phyloP scores from a whole-genome alignment of 2,329 filamentous ascomycete species.

The Nothophaeocryptopus gaeumannii region DNA sequence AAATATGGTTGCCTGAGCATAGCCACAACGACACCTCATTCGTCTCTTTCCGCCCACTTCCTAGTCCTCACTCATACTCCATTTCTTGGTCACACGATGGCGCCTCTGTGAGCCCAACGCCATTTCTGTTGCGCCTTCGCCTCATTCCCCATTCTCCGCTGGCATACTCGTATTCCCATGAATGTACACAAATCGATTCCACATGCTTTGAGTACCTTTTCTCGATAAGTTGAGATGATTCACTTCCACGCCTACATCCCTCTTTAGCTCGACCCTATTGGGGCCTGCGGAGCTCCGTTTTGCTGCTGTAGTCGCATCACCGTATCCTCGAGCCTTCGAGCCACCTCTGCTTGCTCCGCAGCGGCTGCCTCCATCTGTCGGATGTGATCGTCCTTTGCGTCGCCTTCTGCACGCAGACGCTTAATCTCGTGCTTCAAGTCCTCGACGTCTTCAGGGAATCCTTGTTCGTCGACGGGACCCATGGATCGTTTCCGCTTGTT shows the following conservation, averaged over 20 bases:
- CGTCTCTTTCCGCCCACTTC: background rate
- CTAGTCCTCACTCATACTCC: background rate
- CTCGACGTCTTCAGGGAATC: slow-evolving; percentile 22
- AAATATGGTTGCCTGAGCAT: no score
- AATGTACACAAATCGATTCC: no score
- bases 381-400: slow-evolving; percentile 40
- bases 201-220: no score
- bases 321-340: slow-evolving; percentile 12
- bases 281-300: background rate
- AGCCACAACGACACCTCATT: no score
- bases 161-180: no score
- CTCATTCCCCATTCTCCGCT: background rate
- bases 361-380: slow-evolving; percentile 23
- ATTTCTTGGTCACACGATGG: background rate
- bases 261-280: no score
- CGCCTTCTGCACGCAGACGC: slow-evolving; percentile 41
- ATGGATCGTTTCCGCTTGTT: slow-evolving; percentile 13
- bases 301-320: slow-evolving; percentile 15
- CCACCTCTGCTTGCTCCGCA: slow-evolving; percentile 5
- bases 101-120: background rate
- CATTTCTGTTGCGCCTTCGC: background rate
- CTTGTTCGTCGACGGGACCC: background rate
- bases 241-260: no score
- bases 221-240: no score
- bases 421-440: slow-evolving; percentile 41